Evolutionary conservation across 164 flowering plant genomes (phyloP), one percentile per base, ranked within the genome.

Genomic region (Aristolochia californica): DNA sequence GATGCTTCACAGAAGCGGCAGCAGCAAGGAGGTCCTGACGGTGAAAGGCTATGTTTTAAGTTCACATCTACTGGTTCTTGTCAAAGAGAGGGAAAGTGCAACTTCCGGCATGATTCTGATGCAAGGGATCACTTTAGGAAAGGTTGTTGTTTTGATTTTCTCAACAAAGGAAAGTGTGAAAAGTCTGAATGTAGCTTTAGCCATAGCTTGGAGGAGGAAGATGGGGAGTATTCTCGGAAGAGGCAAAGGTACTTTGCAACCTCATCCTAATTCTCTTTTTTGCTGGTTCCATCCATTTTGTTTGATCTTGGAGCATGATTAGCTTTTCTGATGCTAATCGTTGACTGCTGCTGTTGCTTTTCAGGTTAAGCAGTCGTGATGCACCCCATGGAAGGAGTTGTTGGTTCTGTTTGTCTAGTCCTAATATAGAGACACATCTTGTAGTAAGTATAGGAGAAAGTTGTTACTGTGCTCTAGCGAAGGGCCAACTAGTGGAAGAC

Each of bases 401-500:
- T 76, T 93, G 99, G 99, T 93, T 93, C 75, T 93, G 99, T 68
- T 72, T 93, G 67, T 85, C 96, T 50, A 87, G 91, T 70, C 83
- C 94, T 43, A 85, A 68, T 68, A 73, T 93, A 60, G 99, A 93
- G 67, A 81, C 96, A 43, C 97, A 93, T 79, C 80, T 89, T 24
- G 70, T 93, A 53, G 70, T 83, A 47, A 81, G 85, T 60, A 51
- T 93, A 13, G 96, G 95, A 58, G 99, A 85, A 58, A 60, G 66
- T 63, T 84, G 60, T 76, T 93, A 89, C 55, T 87, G 86, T 70
- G 91, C 97, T 30, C 72, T 87, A 49, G 76, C 97, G 22, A 93
- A 93, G 79, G 99, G 99, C 4, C 90, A 91, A 52, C 80, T 93
- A 23, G 81, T 87, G 45, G 57, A 76, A 61, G 97, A 89, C 59